Evolutionary conservation across 2,329 filamentous ascomycete species (phyloP).

Genomic region (Cordyceps tenuipes): DNA sequence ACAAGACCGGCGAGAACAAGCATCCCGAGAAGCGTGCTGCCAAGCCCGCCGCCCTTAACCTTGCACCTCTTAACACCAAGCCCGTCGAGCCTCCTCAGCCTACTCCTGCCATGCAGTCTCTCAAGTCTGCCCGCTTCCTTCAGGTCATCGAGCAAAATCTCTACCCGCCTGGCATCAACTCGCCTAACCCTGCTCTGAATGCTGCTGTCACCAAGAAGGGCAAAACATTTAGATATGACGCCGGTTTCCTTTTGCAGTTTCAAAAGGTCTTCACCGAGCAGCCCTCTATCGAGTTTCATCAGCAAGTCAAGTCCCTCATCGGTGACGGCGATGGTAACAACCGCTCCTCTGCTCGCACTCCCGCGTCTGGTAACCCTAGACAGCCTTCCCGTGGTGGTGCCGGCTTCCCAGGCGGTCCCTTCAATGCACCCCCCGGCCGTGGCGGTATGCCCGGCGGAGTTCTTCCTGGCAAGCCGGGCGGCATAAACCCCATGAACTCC

Average conservation of each 20-base stretch:
- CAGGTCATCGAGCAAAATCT: conserved; percentile 67
- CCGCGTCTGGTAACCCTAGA: conserved; percentile 46
- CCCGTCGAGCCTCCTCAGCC: conserved; percentile 84
- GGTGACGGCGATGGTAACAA: conserved; percentile 62
- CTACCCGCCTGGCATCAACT: conserved; percentile 77
- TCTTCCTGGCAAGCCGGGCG: conserved; percentile 48
- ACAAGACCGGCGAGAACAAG: conserved; percentile 40
- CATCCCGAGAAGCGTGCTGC: conserved; percentile 51
- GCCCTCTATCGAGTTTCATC: conserved; percentile 86
- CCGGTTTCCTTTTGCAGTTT: conserved; percentile 92
- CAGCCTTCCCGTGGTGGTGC: conserved; percentile 44
- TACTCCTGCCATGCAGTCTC: conserved; percentile 84
- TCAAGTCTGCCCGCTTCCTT: conserved; percentile 86
- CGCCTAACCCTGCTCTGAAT: conserved; percentile 88
- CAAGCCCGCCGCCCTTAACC: conserved; percentile 83
- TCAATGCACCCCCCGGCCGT: conserved; percentile 42
- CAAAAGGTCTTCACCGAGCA: conserved; percentile 95
- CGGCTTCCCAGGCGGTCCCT: conserved; percentile 61
- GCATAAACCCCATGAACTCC: conserved; percentile 32
- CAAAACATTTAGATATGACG: conserved; percentile 87
- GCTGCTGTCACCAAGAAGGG: conserved; percentile 68
- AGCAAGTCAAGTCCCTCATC: conserved; percentile 78
- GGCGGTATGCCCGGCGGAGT: conserved; percentile 60
- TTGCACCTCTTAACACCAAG: conserved; percentile 74
- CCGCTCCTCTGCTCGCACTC: conserved; percentile 49